Conservation (phyloP, 164 flowering plant species). For the Stephania yunnanensis region DNA sequence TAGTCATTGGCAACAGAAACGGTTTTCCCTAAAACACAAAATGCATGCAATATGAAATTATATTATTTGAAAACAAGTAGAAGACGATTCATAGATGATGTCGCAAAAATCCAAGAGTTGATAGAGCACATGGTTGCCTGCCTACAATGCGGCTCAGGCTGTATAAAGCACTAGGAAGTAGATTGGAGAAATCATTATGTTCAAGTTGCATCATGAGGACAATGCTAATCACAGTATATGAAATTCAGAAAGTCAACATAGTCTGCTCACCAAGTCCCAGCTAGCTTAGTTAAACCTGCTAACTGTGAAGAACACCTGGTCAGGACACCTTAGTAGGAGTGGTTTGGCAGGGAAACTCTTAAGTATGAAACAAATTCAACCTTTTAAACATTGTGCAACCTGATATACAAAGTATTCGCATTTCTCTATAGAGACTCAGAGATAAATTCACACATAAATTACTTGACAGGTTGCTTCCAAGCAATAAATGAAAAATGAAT, state of each 20-base stretch:
- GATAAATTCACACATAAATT: no score
- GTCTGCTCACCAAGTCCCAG: not conserved
- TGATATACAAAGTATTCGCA: not conserved
- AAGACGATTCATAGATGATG: not conserved
- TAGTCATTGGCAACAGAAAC: constrained; percentile 41
- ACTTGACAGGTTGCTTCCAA: no score
- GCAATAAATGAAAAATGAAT: no score
- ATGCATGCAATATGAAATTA: not conserved
- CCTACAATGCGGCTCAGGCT: not conserved
- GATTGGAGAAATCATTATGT: not conserved
- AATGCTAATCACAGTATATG: not conserved
- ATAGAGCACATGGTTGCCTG: not conserved
- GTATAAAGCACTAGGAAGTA: not conserved
- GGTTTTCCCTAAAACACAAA: constrained; percentile 45
- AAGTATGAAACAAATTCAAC: not conserved
- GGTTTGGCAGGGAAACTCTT: not conserved
- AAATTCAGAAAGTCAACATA: not conserved
- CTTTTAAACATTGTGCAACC: not conserved
- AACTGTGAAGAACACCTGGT: not conserved
- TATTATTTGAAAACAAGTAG: not conserved
- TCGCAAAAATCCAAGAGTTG: no score
- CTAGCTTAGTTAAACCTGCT: not conserved
- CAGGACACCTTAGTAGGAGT: not conserved
- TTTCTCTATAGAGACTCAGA: no score
- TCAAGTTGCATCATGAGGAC: not conserved